A percentile compares a stretch with the other conserved stretches of the same genome.
Evolutionary conservation across 208 protist genomes (phyloP).

Genomic region (Acanthamoeba triangularis): DNA sequence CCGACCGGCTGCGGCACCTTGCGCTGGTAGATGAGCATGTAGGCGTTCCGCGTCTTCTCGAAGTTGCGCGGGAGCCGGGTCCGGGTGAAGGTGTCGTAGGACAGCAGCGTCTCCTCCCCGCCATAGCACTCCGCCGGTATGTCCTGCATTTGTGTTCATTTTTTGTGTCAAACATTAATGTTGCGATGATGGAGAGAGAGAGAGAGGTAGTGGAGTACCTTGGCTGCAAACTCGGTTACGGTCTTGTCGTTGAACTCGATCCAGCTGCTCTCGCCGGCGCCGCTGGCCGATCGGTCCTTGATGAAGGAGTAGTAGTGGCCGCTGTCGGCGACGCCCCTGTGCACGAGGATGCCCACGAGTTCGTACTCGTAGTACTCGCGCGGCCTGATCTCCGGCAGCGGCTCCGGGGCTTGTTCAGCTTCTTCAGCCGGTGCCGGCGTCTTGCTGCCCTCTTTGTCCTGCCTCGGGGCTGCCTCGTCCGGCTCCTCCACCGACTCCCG

Average conservation of each 20-base stretch:
- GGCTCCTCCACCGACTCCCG: neutral
- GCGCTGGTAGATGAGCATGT: constrained; percentile 88
- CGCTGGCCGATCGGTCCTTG: constrained; percentile 44
- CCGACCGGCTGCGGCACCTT: constrained; percentile 47
- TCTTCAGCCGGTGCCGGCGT: neutral
- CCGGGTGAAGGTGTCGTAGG: constrained; percentile 78
- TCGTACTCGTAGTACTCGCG: constrained; percentile 87
- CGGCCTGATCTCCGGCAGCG: constrained; percentile 1
- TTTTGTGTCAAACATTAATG: too few species aligned
- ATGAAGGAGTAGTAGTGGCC: constrained; percentile 92
- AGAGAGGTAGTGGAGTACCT: too few species aligned
- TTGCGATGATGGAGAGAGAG: too few species aligned
- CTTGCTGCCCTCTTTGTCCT: neutral
- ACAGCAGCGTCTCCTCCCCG: constrained; percentile 82
- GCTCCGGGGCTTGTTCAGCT: neutral
- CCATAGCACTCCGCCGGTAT: constrained; percentile 85
- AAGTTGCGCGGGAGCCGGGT: neutral
- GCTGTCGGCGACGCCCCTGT: constrained; percentile 87
- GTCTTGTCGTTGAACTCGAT: constrained; percentile 87
- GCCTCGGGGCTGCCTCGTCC: neutral
- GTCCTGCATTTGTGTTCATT: neutral
- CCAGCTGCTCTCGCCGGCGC: constrained; percentile 60
- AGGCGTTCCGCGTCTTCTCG: constrained; percentile 86
- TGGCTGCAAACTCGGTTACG: constrained; percentile 73
- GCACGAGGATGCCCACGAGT: constrained; percentile 89